Conservation (phyloP, 2,329 filamentous ascomycete species). For the Phialophora chinensis region DNA sequence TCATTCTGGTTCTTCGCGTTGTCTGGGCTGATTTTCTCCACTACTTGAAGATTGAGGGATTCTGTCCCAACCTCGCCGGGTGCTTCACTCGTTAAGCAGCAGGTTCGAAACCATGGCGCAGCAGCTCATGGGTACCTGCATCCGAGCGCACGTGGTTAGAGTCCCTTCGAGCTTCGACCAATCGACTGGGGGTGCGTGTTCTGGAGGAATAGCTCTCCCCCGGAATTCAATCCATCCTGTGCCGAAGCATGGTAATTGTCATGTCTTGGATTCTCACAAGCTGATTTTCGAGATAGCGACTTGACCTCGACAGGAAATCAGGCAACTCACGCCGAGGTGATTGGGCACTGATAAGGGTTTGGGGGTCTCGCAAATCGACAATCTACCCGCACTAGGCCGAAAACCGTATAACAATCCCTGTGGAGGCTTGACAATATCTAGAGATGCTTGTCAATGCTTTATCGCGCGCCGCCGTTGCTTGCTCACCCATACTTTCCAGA, state of each 20-base stretch:
- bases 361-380: constrained; percentile 10
- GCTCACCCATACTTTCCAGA: constrained; percentile 16
- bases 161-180: not conserved
- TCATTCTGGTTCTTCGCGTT: not conserved
- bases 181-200: not conserved
- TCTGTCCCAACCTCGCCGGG: not conserved
- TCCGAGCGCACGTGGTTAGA: constrained; percentile 23
- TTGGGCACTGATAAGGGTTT: constrained; percentile 21
- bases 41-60: not conserved
- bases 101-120: constrained; percentile 2
- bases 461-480: constrained; percentile 9
- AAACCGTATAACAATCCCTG: constrained; percentile 10
- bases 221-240: not conserved
- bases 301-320: not conserved
- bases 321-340: not conserved
- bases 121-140: constrained; percentile 29
- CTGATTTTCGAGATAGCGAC: constrained; percentile 2
- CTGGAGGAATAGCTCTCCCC: not conserved
- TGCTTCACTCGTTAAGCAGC: not conserved
- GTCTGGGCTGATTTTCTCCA: constrained; percentile 12
- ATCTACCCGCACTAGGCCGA: constrained; percentile 9
- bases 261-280: constrained; percentile 4
- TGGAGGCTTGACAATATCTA: constrained; percentile 7
- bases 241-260: constrained; percentile 5
- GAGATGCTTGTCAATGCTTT: constrained; percentile 13